These are phyloP conservation scores for Rosa chinensis DNA, from an alignment of 306 rosid genomes.

Conservation along the genomic window DNA sequence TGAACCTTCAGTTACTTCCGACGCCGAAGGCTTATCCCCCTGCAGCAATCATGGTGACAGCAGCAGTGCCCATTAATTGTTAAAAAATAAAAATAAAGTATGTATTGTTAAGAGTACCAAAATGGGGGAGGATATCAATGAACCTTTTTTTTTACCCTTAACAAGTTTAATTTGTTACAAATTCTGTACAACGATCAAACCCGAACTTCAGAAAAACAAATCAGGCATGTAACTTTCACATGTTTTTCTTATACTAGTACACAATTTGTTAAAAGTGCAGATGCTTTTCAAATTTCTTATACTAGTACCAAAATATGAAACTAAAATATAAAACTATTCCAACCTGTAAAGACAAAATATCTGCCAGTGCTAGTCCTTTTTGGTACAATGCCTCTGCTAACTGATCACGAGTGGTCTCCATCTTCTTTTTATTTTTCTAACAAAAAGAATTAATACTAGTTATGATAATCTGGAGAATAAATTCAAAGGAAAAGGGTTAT, in stretches of 20 bases:
- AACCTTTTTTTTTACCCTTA: neutral
- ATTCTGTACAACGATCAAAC: neutral
- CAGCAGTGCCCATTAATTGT: neutral
- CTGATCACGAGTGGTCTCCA: constrained; percentile 83
- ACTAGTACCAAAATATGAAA: constrained; percentile 7
- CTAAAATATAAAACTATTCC: constrained; percentile 26
- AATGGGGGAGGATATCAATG: neutral
- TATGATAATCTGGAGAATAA: neutral
- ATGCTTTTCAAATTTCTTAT: constrained; percentile 14
- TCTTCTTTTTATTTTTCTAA: constrained; percentile 74
- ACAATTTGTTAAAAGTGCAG: neutral
- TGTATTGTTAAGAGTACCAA: neutral
- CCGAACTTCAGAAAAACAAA: neutral
- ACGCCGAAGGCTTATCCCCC: constrained; percentile 36
- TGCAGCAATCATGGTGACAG: constrained; percentile 31
- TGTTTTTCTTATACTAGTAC: constrained; percentile 18
- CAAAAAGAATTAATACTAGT: neutral
- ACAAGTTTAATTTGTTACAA: neutral
- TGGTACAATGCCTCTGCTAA: constrained; percentile 87
- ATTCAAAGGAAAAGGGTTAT: neutral
- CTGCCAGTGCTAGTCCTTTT: constrained; percentile 84
- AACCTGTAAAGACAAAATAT: constrained; percentile 72
- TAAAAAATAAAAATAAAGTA: neutral
- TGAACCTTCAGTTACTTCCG: constrained; percentile 39
- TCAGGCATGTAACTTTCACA: neutral